Conservation (phyloP, 2,329 filamentous ascomycete species). For the Triangularia verruculosa region DNA sequence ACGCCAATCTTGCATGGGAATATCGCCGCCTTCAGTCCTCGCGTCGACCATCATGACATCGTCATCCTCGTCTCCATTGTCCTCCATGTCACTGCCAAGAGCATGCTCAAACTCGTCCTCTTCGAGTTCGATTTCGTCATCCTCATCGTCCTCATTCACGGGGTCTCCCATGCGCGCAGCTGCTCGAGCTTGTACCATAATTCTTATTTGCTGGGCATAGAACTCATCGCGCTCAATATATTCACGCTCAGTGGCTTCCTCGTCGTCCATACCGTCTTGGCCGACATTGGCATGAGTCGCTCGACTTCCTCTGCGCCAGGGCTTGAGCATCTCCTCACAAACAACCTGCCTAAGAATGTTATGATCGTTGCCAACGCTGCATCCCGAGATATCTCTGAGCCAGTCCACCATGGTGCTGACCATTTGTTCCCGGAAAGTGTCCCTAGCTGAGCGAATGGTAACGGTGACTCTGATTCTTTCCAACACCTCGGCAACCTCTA, state of each 20-base stretch:
- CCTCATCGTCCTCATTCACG: constrained; percentile 64
- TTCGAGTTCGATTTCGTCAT: constrained; percentile 43
- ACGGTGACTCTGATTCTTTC: constrained; percentile 96
- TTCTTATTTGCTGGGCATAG: constrained; percentile 35
- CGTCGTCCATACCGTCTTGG: constrained; percentile 76
- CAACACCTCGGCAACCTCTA: constrained; percentile 78
- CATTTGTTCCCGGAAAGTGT: constrained; percentile 98
- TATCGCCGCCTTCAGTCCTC: constrained; percentile 43
- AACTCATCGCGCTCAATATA: constrained; percentile 33
- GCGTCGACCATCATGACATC: constrained; percentile 59
- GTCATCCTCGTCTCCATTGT: constrained; percentile 48
- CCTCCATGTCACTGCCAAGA: constrained; percentile 28
- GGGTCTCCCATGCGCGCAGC: constrained; percentile 36
- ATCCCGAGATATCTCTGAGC: constrained; percentile 89
- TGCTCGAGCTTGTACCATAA: constrained; percentile 30
- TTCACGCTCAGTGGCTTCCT: constrained; percentile 60
- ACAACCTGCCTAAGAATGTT: constrained; percentile 76
- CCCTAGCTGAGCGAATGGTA: constrained; percentile 86
- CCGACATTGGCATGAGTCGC: constrained; percentile 77
- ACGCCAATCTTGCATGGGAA: constrained; percentile 49
- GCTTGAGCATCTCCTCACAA: constrained; percentile 85
- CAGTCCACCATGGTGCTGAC: constrained; percentile 96
- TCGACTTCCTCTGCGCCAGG: constrained; percentile 82
- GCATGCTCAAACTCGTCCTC: constrained; percentile 48
- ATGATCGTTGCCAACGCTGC: constrained; percentile 76